Evolutionary conservation across 106 monocot genomes (phyloP), one percentile per base, ranked within the genome.

Genomic region (Dioscorea dumetorum): DNA sequence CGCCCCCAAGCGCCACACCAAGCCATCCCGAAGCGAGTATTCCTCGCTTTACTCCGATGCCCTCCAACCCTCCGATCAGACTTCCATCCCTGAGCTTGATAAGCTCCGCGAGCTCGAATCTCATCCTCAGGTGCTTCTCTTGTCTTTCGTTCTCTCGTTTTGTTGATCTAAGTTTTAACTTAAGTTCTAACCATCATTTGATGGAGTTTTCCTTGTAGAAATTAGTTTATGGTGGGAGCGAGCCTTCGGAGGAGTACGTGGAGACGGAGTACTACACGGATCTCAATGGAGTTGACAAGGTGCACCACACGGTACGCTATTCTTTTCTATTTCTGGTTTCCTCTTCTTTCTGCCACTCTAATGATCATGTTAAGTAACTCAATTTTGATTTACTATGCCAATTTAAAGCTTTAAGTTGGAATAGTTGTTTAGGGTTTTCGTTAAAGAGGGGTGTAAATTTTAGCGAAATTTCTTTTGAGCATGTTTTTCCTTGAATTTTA

Each of bases 261-360:
- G 91, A 85, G 76, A 94, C 94, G 33, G 85, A 78, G 72, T 94
- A 94, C 22, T 94, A 91, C 79, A 66, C 79, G 17, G 91, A 75
- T 73, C 87, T 94, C 60, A 80, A 76, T 22, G 67, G 80, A 77
- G 74, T 94, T 64, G 87, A 83, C 78, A 94, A 85, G 81, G 87
- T 83, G 35, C 94, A 90, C 61, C 90, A 94, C 70, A 94, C 87
- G 60, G 94, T 94, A 81, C 33, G 32, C 17, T 31, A 12, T 63
- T 34, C 24, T 20, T 34, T n/a, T 65, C 14, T 8, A 24, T n/a
- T 57, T 34, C 20, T 12, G n/a, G 34, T 58, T 28, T 8, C 48
- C 21, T 67, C 28, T 51, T 49, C 35, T 51, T 24, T 51, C 13
- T 67, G 21, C 0, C 20, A 12, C 63, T 60, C 24, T 12, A 2